Evolutionary conservation across 2,329 filamentous ascomycete species (phyloP).

Genomic region (Simplicillium sp.): DNA sequence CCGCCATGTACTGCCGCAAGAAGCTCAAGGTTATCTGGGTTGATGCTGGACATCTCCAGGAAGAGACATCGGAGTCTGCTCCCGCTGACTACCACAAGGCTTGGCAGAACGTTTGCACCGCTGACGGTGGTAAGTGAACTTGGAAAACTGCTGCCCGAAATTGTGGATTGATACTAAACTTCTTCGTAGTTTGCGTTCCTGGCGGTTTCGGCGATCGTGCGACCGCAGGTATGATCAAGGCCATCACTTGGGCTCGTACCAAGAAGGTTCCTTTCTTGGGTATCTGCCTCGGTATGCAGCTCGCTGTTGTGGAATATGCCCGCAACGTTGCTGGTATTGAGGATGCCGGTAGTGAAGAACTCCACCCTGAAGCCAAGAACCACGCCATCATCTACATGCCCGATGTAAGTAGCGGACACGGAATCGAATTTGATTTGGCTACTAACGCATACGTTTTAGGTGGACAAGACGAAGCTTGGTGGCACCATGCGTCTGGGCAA

Average conservation of each 20-base stretch:
- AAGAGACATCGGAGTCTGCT: slow-evolving; percentile 45
- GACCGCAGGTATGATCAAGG: slow-evolving; percentile 81
- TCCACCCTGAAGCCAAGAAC: slow-evolving; percentile 46
- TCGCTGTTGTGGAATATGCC: slow-evolving; percentile 84
- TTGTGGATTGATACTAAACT: too few relatives aligned
- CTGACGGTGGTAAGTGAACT: slow-evolving; percentile 34
- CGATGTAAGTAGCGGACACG: slow-evolving; percentile 40
- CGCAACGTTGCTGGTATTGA: slow-evolving; percentile 61
- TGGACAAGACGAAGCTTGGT: slow-evolving; percentile 45
- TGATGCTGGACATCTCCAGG: slow-evolving; percentile 76
- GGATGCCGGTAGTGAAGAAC: slow-evolving; percentile 45
- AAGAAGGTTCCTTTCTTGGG: slow-evolving; percentile 77
- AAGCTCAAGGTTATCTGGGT: slow-evolving; percentile 78
- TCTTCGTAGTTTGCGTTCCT: slow-evolving; percentile 25
- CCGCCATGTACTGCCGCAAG: slow-evolving; percentile 73
- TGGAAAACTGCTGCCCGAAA: too few relatives aligned
- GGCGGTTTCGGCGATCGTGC: slow-evolving; percentile 75
- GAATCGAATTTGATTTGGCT: neutral
- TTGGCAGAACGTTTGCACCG: slow-evolving; percentile 70
- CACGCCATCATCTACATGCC: slow-evolving; percentile 87
- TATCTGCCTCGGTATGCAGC: slow-evolving; percentile 86
- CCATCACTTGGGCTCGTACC: slow-evolving; percentile 75
- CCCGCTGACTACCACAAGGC: slow-evolving; percentile 74
- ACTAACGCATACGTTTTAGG: neutral
- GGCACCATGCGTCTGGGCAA: slow-evolving; percentile 81